These are phyloP conservation scores for Xerocomus amazonicus DNA, from an alignment of 1,284 basidiomycete genomes.

Conservation along the genomic window DNA sequence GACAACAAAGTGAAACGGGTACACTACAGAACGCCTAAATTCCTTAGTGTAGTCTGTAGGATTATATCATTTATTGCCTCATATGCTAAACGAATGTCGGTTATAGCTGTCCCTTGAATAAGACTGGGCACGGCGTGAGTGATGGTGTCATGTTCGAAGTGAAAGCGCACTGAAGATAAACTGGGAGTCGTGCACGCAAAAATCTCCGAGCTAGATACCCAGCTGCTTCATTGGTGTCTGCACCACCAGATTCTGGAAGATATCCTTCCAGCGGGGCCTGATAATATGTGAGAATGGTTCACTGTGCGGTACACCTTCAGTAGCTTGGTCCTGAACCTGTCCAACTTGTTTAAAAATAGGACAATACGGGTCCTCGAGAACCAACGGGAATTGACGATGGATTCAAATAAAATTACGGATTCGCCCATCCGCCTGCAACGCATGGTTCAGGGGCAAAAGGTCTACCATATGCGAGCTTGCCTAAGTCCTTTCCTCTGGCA, in stretches of 20 bases:
- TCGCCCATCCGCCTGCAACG: conserved; percentile 88
- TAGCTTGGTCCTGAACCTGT: conserved; percentile 92
- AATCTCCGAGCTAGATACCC: conserved; percentile 98
- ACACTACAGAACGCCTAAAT: conserved; percentile 69
- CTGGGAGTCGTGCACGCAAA: conserved; percentile 83
- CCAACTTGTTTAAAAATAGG: conserved; percentile 93
- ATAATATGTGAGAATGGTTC: neutral
- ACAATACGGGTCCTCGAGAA: conserved; percentile 93
- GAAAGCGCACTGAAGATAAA: conserved; percentile 61
- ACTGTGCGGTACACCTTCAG: conserved; percentile 56
- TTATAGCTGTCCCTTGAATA: conserved; percentile 78
- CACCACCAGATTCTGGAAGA: conserved; percentile 82
- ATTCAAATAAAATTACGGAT: conserved; percentile 90
- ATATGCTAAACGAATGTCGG: conserved; percentile 87
- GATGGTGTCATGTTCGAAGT: rapidly evolving
- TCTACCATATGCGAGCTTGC: conserved; percentile 59
- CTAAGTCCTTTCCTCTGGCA: no score
- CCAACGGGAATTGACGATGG: conserved; percentile 97
- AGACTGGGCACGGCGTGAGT: conserved; percentile 41
- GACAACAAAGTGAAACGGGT: neutral
- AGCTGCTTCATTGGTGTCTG: conserved; percentile 96
- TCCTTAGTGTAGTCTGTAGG: conserved; percentile 82
- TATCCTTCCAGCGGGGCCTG: conserved; percentile 82
- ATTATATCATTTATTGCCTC: conserved; percentile 99
- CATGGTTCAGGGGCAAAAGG: neutral